Conservation (phyloP, 108 stramenopile species). For the Skeletonema grethae region DNA sequence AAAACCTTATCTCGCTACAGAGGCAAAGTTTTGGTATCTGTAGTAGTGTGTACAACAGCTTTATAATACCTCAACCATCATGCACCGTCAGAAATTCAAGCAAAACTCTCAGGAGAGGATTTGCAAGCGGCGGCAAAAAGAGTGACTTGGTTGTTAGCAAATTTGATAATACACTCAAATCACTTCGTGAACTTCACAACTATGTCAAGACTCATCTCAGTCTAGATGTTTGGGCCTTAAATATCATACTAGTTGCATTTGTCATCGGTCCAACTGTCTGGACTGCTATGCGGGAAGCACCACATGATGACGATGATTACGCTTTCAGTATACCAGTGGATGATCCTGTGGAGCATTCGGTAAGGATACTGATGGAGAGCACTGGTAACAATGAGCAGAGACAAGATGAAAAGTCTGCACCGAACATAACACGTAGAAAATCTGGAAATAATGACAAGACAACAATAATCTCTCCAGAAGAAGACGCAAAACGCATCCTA, state of each 20-base stretch:
- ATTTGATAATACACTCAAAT: slow-evolving; percentile 26
- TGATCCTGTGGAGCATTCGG: slow-evolving; percentile 50
- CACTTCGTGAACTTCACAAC: slow-evolving; percentile 12
- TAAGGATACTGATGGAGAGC: slow-evolving; percentile 46
- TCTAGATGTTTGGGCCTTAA: slow-evolving; percentile 48
- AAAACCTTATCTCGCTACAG: neutral
- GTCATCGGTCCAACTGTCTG: slow-evolving; percentile 36
- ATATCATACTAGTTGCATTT: slow-evolving; percentile 33
- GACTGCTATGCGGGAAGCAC: slow-evolving; percentile 35
- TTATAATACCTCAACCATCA: neutral
- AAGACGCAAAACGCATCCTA: slow-evolving; percentile 49
- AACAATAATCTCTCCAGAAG: slow-evolving; percentile 39
- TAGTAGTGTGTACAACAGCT: neutral
- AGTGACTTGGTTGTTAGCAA: slow-evolving; percentile 6
- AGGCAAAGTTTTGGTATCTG: neutral
- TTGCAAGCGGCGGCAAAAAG: slow-evolving; percentile 4
- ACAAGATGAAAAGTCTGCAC: neutral
- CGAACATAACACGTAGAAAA: slow-evolving; percentile 1
- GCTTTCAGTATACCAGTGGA: slow-evolving; percentile 42
- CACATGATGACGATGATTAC: slow-evolving; percentile 37
- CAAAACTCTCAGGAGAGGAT: slow-evolving; percentile 5
- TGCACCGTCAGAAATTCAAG: neutral
- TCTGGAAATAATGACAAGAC: neutral
- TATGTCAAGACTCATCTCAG: slow-evolving; percentile 37
- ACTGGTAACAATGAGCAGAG: slow-evolving; percentile 6